Evolutionary conservation across 352 stramenopile genomes (phyloP).

Genomic region (Globisporangium apiculatum): DNA sequence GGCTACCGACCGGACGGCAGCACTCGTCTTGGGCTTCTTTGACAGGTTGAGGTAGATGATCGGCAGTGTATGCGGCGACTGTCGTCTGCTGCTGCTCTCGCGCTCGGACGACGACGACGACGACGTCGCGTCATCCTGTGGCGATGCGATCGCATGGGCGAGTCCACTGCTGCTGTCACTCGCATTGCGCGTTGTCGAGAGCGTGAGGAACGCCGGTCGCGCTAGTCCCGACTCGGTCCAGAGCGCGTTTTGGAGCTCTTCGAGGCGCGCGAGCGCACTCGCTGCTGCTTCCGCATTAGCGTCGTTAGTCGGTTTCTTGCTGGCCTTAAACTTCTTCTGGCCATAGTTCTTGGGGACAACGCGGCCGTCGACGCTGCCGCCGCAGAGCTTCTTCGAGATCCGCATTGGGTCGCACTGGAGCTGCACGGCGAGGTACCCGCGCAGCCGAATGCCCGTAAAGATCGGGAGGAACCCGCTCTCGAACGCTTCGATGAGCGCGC

Average conservation of each 20-base stretch:
- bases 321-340: constrained; percentile 65
- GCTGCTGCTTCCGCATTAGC: constrained; percentile 20
- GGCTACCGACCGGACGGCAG: neutral
- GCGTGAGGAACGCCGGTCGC: constrained; percentile 45
- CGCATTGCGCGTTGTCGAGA: constrained; percentile 40
- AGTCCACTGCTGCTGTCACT: neutral
- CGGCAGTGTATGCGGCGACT: constrained; percentile 37
- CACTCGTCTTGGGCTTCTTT: constrained; percentile 43
- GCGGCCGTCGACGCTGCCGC: constrained; percentile 59
- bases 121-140: neutral
- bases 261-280: constrained; percentile 32
- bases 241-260: constrained; percentile 42
- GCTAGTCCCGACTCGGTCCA: constrained; percentile 49
- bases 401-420: constrained; percentile 79
- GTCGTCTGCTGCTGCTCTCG: neutral
- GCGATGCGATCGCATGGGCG: neutral
- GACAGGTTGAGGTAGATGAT: constrained; percentile 82
- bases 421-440: constrained; percentile 69
- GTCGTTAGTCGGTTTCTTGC: constrained; percentile 24
- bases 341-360: constrained; percentile 71
- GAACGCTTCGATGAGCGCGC: constrained; percentile 61
- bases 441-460: constrained; percentile 62
- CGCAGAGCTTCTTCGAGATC: constrained; percentile 77
- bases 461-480: constrained; percentile 67
- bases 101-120: constrained; percentile 4